These are phyloP conservation scores for Russula sp. DNA, from an alignment of 768 basidiomycete species.

Conservation along the genomic window DNA sequence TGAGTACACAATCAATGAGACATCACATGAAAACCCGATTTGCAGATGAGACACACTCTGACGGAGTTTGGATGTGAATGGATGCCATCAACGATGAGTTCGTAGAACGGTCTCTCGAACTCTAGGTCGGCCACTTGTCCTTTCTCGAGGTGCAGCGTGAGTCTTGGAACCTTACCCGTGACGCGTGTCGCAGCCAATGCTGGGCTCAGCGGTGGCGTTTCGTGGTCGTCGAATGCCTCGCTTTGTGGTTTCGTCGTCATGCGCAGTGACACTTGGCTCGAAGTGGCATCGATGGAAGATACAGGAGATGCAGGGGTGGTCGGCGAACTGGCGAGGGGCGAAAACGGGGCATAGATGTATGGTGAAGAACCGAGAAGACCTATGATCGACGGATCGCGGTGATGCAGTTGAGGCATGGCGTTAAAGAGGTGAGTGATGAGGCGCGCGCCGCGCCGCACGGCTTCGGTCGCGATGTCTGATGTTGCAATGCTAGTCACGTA, in stretches of 20 bases:
- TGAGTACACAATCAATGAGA: conserved; percentile 26
- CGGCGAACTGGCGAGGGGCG: conserved; percentile 28
- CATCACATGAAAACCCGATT: neutral
- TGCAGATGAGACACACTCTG: conserved; percentile 42
- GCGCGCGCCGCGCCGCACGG: conserved; percentile 65
- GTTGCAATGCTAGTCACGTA: conserved; percentile 51
- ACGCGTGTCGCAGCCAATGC: conserved; percentile 21
- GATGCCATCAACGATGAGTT: conserved; percentile 84
- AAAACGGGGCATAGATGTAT: conserved; percentile 40
- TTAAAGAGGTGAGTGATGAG: conserved; percentile 92
- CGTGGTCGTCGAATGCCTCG: conserved; percentile 55
- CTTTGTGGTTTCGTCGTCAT: conserved; percentile 21
- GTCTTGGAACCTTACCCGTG: conserved; percentile 4
- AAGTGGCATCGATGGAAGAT: conserved; percentile 3
- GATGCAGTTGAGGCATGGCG: conserved; percentile 85
- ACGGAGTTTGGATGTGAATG: conserved; percentile 90
- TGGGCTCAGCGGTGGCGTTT: conserved; percentile 51
- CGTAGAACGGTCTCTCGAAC: conserved; percentile 74
- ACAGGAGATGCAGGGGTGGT: conserved; percentile 18
- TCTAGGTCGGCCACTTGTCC: conserved; percentile 38
- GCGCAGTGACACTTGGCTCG: conserved; percentile 10
- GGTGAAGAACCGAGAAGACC: conserved; percentile 79
- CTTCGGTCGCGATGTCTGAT: conserved; percentile 62
- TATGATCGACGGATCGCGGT: conserved; percentile 87
- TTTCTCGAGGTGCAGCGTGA: conserved; percentile 37